Conservation (phyloP, 2,329 filamentous ascomycete species). For the Calonectria multiphialidica region DNA sequence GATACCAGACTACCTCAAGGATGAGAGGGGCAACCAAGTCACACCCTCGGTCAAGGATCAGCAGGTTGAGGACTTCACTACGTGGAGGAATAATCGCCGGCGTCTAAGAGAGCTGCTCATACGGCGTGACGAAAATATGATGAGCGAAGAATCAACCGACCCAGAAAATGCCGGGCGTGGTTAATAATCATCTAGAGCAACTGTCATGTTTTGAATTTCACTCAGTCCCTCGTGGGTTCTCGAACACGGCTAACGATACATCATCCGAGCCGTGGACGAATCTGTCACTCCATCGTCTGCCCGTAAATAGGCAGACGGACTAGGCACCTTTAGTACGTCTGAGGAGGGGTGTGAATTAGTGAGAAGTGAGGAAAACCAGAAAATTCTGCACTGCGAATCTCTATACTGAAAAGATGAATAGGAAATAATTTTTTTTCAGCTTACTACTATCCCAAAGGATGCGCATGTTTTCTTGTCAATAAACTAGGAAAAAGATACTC, state of each 20-base stretch:
- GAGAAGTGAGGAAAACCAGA: not conserved
- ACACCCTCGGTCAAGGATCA: conserved; percentile 69
- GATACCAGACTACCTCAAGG: conserved; percentile 64
- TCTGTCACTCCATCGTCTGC: not conserved
- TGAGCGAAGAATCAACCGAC: conserved; percentile 54
- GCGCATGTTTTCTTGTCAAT: not conserved
- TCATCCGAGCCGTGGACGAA: not conserved
- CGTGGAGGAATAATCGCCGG: conserved; percentile 58
- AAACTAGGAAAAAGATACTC: too few species aligned
- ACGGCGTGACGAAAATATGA: conserved; percentile 60
- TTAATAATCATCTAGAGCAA: not conserved
- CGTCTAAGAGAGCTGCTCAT: conserved; percentile 58
- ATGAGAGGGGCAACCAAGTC: conserved; percentile 65
- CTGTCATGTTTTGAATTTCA: conserved; percentile 5
- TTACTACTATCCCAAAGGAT: not conserved
- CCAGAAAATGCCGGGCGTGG: conserved; percentile 25
- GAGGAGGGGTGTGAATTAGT: not conserved
- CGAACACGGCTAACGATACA: not conserved
- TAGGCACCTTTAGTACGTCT: not conserved
- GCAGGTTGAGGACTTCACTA: conserved; percentile 60
- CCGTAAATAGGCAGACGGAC: not conserved
- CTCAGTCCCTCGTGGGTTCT: not conserved
- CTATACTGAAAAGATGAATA: not conserved
- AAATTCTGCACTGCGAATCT: not conserved
- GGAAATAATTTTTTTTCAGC: not conserved